Base-by-base conservation (phyloP, 2,329 filamentous ascomycete genomes). In the Aspergillus intermedius region DNA sequence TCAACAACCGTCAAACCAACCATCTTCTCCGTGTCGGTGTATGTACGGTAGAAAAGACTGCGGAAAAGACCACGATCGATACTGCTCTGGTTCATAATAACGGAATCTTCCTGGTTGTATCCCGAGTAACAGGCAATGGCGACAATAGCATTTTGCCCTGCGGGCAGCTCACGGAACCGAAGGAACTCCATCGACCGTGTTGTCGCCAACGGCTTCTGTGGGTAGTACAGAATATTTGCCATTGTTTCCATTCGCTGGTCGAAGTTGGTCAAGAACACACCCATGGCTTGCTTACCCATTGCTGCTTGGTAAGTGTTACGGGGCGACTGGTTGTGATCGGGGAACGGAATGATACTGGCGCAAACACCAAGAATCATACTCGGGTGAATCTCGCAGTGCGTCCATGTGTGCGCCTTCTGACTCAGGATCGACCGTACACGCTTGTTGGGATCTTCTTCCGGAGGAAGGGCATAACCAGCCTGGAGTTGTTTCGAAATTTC, bases 261-360 rank as follows among this genome's bases (percentile, higher is more conserved):
- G 70, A 95, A 98, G 67, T 98, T 98, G 10, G 94, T 98, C 49
- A 98, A 78, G 75, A 95, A 96, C 61, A 97, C 91, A 65, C 94
- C 93, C 94, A 98, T 98, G 54, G 93, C 93, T 80, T 98, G 93
- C 74, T 98, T 98, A 77, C 94, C 93, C 93, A 98, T 98, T 66
- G 93, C 93, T 62, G 91, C 96, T 74, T 97, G 91, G 71, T 96
- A 98, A 3, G 91, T 97, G 67, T 98, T 98, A 86, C 93, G 87
- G 57, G 93, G 93, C 54, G 91, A 97, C 81, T 94, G 64, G 43
- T 98, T 98, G 76, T 98, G 93, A 74, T 98, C 93, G 1, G 94
- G 93, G 82, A 98, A 98, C 0, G 93, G 93, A 76, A 98, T 98
- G 70, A 98, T 98, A 74, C 91, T 96, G 61, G 93, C 93, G 66